Percentiles rank a stretch among this genome's conserved stretches.
Conservation (phyloP, 2,329 filamentous ascomycete species). For the Pseudogymnoascus sp. region DNA sequence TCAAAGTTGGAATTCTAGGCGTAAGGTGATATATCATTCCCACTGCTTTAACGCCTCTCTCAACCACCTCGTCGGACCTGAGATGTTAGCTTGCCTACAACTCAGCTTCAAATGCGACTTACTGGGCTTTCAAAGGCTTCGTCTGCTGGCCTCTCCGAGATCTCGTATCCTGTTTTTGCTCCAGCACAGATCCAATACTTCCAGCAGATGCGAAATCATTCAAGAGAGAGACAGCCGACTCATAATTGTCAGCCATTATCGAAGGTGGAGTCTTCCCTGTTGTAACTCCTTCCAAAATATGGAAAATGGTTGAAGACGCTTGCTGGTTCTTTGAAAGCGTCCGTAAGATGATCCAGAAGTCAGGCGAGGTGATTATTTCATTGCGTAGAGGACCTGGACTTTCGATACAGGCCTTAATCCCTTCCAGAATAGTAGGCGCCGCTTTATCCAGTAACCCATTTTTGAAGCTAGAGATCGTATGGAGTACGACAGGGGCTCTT, state of each 20-base stretch:
- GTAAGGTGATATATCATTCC: slow-evolving; percentile 76
- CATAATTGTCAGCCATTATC: slow-evolving; percentile 92
- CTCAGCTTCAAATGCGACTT: slow-evolving; percentile 22
- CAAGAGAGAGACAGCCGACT: slow-evolving; percentile 72
- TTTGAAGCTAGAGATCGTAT: slow-evolving; percentile 81
- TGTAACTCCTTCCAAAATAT: slow-evolving; percentile 73
- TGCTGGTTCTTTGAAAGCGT: slow-evolving; percentile 60
- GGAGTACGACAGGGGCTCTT: slow-evolving; percentile 81
- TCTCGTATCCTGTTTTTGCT: slow-evolving; percentile 56
- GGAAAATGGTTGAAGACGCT: slow-evolving; percentile 70
- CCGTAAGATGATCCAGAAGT: slow-evolving; percentile 90
- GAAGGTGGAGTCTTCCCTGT: slow-evolving; percentile 63
- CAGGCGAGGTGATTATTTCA: slow-evolving; percentile 90
- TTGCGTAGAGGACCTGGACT: slow-evolving; percentile 70
- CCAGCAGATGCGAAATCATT: slow-evolving; percentile 85
- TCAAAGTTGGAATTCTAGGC: slow-evolving; percentile 70
- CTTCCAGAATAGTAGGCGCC: slow-evolving; percentile 66
- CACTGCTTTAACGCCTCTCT: slow-evolving; percentile 72
- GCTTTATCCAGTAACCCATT: slow-evolving; percentile 68
- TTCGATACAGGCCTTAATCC: slow-evolving; percentile 70
- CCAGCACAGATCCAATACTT: slow-evolving; percentile 58
- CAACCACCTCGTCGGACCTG: slow-evolving; percentile 63
- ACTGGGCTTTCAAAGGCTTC: slow-evolving; percentile 50
- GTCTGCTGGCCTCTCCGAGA: slow-evolving; percentile 32
- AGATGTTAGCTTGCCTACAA: slow-evolving; percentile 15